Conservation (phyloP, 2,329 filamentous ascomycete genomes). For the Fusarium sp. region DNA sequence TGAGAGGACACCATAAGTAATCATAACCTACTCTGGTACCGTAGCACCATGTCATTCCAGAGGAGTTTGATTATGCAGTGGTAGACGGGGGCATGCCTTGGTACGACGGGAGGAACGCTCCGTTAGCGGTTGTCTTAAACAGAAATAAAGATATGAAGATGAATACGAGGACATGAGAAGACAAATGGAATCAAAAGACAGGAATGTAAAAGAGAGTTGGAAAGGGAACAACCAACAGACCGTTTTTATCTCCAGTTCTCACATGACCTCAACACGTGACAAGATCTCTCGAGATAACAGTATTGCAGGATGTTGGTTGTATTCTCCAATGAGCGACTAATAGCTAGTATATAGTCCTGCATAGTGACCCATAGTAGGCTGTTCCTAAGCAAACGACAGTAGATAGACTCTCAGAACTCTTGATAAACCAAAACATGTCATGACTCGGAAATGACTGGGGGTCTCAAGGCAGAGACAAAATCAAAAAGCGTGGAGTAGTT, state of each 20-base stretch:
- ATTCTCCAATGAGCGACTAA: constrained; percentile 19
- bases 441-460: constrained; percentile 25
- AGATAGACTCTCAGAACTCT: not conserved
- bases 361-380: not conserved
- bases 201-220: not conserved
- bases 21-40: not conserved
- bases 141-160: not conserved
- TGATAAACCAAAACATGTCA: constrained; percentile 3
- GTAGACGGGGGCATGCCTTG: not conserved
- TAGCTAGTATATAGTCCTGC: constrained; percentile 1
- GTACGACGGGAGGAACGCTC: not conserved
- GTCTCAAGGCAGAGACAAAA: not conserved
- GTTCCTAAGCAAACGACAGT: constrained; percentile 2
- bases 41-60: not conserved
- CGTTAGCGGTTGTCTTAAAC: not conserved
- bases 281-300: not conserved
- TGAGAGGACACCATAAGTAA: not conserved
- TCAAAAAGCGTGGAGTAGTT: not conserved
- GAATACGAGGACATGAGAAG: not conserved
- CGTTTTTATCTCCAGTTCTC: not conserved
- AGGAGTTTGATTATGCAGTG: not conserved
- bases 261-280: constrained; percentile 3
- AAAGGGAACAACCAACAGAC: not conserved
- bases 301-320: constrained; percentile 2
- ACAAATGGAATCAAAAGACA: not conserved